Percentiles rank a stretch among this genome's conserved stretches.
phyloP scores from a whole-genome alignment of 129 eudicot genomes.

The Lonicera japonica region DNA sequence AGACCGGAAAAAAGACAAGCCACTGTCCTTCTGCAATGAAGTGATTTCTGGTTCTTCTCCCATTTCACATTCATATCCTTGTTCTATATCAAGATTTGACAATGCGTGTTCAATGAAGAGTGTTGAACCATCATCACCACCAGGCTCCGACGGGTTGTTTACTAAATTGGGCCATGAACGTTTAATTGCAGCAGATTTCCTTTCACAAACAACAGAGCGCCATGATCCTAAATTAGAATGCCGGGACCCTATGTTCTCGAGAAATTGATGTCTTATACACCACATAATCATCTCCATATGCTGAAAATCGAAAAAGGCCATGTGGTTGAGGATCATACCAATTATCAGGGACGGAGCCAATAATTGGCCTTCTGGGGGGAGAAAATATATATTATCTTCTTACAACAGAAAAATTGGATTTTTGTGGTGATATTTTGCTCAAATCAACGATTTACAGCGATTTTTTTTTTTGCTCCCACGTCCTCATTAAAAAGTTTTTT shows the following conservation, averaged over 20 bases:
- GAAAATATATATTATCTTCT: too few relatives aligned
- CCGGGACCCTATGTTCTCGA: constrained; percentile 48
- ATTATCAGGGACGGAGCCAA: too few relatives aligned
- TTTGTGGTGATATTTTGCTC: too few relatives aligned
- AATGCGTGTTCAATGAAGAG: constrained; percentile 93
- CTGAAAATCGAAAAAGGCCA: constrained; percentile 31
- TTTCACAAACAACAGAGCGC: constrained; percentile 34
- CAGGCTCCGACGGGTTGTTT: constrained; percentile 28
- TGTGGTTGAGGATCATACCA: background rate
- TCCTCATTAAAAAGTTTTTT: too few relatives aligned
- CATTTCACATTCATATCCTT: constrained; percentile 27
- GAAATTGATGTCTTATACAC: constrained; percentile 68
- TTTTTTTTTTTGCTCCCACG: too few relatives aligned
- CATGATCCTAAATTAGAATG: constrained; percentile 34
- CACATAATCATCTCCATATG: constrained; percentile 90
- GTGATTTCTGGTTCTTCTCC: constrained; percentile 52
- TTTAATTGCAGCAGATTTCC: constrained; percentile 58
- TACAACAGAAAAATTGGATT: too few relatives aligned
- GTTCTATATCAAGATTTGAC: constrained; percentile 66
- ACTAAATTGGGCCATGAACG: constrained; percentile 86
- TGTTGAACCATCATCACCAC: constrained; percentile 27
- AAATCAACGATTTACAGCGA: too few relatives aligned
- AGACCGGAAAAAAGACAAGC: constrained; percentile 36
- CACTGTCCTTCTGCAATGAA: constrained; percentile 52
- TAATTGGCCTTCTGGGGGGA: too few relatives aligned